Evolutionary conservation across 169 alveolate genomes (phyloP).

Genomic region (Plasmodium gallinaceum): DNA sequence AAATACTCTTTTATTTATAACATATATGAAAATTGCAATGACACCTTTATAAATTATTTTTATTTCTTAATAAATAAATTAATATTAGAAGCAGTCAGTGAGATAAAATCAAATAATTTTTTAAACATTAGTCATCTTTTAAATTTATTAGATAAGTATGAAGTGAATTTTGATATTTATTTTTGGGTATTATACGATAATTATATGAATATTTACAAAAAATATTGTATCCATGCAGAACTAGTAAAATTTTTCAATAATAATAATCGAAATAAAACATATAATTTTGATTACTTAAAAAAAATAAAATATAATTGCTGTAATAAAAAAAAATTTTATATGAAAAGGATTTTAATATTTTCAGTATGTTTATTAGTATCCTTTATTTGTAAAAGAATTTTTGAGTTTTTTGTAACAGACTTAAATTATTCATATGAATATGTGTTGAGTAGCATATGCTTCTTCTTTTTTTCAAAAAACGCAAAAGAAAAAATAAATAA

Average conservation of each 20-base stretch:
- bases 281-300: conserved; percentile 47
- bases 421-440: conserved; percentile 45
- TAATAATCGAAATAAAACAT: conserved; percentile 45
- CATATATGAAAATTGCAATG: conserved; percentile 44
- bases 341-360: conserved; percentile 47
- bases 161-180: conserved; percentile 39
- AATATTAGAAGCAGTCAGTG: conserved; percentile 48
- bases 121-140: conserved; percentile 40
- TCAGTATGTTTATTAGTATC: conserved; percentile 51
- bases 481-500: conserved; percentile 20
- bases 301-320: conserved; percentile 55
- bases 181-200: conserved; percentile 67
- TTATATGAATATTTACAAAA: conserved; percentile 65
- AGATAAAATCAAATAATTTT: conserved; percentile 60
- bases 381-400: conserved; percentile 49
- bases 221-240: conserved; percentile 66
- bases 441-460: conserved; percentile 38
- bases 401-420: conserved; percentile 49
- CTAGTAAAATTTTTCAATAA: conserved; percentile 61
- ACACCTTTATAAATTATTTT: conserved; percentile 63
- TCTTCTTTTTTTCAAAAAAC: conserved; percentile 41
- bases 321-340: conserved; percentile 51
- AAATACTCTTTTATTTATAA: conserved; percentile 32
- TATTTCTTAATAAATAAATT: conserved; percentile 37
- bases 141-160: conserved; percentile 63